These are phyloP conservation scores for Erodium texanum DNA, from an alignment of 441 rosid genomes.

Conservation along the genomic window DNA sequence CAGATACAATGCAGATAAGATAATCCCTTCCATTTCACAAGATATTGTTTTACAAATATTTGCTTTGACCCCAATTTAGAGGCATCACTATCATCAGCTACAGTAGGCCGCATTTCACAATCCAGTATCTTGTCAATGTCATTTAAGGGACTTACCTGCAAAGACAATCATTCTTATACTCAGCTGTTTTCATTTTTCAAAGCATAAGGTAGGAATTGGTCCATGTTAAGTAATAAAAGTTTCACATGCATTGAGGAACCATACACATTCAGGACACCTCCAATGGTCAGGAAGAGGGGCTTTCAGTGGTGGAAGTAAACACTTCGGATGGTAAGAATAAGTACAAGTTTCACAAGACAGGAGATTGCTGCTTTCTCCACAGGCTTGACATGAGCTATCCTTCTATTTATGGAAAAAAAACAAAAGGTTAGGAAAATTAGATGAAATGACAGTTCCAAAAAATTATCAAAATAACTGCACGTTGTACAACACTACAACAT, in stretches of 20 bases:
- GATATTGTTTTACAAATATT: constrained; percentile 87
- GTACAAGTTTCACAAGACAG: constrained; percentile 78
- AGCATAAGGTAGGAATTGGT: background rate
- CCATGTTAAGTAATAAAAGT: constrained; percentile 11
- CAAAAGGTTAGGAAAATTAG: background rate
- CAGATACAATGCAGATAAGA: constrained; percentile 97
- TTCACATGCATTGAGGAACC: constrained; percentile 20
- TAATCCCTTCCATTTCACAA: constrained; percentile 96
- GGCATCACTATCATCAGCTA: constrained; percentile 55
- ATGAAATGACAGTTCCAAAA: background rate
- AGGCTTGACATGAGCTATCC: constrained; percentile 85
- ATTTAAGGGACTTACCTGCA: constrained; percentile 91
- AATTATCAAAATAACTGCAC: background rate
- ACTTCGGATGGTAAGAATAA: constrained; percentile 75
- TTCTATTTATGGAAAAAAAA: constrained; percentile 36
- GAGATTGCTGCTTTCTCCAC: constrained; percentile 69
- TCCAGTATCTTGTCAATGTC: constrained; percentile 95
- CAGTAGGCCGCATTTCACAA: constrained; percentile 90
- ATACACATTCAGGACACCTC: constrained; percentile 99
- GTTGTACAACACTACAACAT: constrained; percentile 1
- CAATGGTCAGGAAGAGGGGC: constrained; percentile 62
- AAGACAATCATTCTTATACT: constrained; percentile 18
- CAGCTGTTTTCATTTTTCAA: constrained; percentile 15
- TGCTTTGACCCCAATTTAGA: constrained; percentile 62
- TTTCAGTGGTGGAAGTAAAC: constrained; percentile 76